phyloP scores from a whole-genome alignment of 805 yeast genomes.

The Naumovozyma castellii region DNA sequence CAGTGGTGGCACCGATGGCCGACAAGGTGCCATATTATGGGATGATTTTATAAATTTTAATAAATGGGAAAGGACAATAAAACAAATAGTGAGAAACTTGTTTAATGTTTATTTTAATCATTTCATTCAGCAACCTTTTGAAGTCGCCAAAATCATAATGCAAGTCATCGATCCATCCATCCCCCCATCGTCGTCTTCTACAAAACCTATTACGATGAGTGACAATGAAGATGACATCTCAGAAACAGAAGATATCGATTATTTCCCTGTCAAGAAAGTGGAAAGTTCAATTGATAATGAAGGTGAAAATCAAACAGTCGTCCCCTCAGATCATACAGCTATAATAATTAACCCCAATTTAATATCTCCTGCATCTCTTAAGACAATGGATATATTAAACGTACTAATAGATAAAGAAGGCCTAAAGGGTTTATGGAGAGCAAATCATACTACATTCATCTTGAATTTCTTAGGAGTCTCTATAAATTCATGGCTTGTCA shows the following conservation, averaged over 20 bases:
- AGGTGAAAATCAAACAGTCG: constrained; percentile 34
- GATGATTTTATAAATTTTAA: constrained; percentile 57
- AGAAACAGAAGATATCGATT: constrained; percentile 18
- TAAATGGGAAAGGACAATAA: constrained; percentile 47
- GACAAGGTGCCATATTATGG: background rate
- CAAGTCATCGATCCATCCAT: constrained; percentile 65
- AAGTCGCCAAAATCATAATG: constrained; percentile 63
- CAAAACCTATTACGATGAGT: constrained; percentile 7
- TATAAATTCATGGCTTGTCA: constrained; percentile 74
- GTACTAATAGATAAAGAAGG: constrained; percentile 62
- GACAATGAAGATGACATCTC: constrained; percentile 15
- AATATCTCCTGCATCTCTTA: constrained; percentile 50
- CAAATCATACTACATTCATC: constrained; percentile 71
- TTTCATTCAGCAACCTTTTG: constrained; percentile 78
- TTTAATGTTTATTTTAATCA: constrained; percentile 60
- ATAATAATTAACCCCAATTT: constrained; percentile 1
- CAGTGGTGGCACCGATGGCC: background rate
- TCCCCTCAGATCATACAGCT: constrained; percentile 7
- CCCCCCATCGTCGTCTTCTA: background rate
- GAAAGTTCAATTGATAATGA: constrained; percentile 13
- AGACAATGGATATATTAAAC: constrained; percentile 56
- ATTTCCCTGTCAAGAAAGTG: constrained; percentile 6
- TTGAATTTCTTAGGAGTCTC: constrained; percentile 66
- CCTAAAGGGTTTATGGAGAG: constrained; percentile 60
- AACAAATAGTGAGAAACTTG: constrained; percentile 51